These are phyloP conservation scores for Ustilago curta DNA, from an alignment of 1,284 basidiomycete genomes.

Conservation along the genomic window DNA sequence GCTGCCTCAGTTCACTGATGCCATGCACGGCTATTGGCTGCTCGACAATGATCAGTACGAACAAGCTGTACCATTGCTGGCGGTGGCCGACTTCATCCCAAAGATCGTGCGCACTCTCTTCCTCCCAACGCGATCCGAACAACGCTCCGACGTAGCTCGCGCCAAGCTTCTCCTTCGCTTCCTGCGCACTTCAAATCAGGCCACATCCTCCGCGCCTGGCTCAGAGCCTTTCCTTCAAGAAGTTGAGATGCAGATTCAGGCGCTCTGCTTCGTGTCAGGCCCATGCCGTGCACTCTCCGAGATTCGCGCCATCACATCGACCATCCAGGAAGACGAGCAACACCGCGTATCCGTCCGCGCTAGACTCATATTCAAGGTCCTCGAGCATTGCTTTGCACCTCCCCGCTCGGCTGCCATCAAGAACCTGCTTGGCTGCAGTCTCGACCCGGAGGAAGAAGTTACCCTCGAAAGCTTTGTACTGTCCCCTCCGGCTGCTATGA, in stretches of 20 bases:
- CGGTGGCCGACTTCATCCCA: slow-evolving; percentile 49
- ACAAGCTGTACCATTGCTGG: slow-evolving; percentile 38
- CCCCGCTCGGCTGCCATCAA: slow-evolving; percentile 50
- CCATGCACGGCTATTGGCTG: slow-evolving; percentile 57
- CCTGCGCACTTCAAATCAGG: slow-evolving; percentile 43
- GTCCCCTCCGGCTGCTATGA: slow-evolving; percentile 43
- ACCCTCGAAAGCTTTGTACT: slow-evolving; percentile 51
- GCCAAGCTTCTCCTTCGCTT: slow-evolving; percentile 50
- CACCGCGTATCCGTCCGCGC: slow-evolving; percentile 38
- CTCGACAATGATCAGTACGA: slow-evolving; percentile 54
- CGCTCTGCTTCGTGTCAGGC: slow-evolving; percentile 44
- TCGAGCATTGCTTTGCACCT: slow-evolving; percentile 57
- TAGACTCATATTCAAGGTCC: slow-evolving; percentile 44
- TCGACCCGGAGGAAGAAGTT: slow-evolving; percentile 44
- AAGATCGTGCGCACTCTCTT: slow-evolving; percentile 50
- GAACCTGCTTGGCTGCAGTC: slow-evolving; percentile 49
- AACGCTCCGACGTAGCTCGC: slow-evolving; percentile 26
- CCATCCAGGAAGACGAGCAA: slow-evolving; percentile 38
- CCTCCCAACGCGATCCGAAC: slow-evolving; percentile 13
- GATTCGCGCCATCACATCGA: slow-evolving; percentile 34
- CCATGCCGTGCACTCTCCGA: slow-evolving; percentile 34
- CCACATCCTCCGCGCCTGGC: slow-evolving; percentile 30
- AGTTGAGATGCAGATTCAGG: slow-evolving; percentile 46
- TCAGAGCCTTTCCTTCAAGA: slow-evolving; percentile 40
- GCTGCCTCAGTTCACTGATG: slow-evolving; percentile 45